Base-by-base conservation (phyloP, 2,329 filamentous ascomycete genomes). In the Fonsecaea erecta region DNA sequence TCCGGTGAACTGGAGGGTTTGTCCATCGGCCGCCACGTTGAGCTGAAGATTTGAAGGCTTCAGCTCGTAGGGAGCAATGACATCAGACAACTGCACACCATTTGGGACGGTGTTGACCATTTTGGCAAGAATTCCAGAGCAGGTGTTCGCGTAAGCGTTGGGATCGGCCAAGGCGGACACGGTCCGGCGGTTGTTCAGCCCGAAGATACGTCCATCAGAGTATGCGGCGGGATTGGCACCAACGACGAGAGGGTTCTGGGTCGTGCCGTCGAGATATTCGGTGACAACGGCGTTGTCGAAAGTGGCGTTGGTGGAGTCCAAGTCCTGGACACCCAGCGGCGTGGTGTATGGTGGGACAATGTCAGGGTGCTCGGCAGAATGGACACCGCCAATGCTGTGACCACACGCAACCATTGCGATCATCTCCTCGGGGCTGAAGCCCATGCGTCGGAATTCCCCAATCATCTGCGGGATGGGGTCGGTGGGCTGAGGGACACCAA, bases 1-100 rank as follows among this genome's bases (percentile, higher is more conserved):
- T 4, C 86, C 86, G 7, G 81, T 80, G 62, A 88, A 79, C 12
- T 77, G 74, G 64, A 88, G 74, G 12, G 75, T 76, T 11, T 82
- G 85, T 16, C 81, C 82, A 7, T 78, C 71, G 60, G 82, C 77
- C 16, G 88, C 76, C 0, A 70, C 58, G 32, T 70, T 68, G 26
- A 71, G 63, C 14, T 64, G 57, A 11, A 71, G 56, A n/a, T 57
- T 63, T 21, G 51, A 63, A 24, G 67, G 64, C 52, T 71, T 71
- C 26, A 71, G 58, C 16, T 63, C 57, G 32, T 66, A 66, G 8
- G 63, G 55, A 11, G 37, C 40, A 40, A 70, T 67, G 16, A 59
- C 32, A 40, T 66, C 60, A 1, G 68, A 70, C 18, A 72, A 55
- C n/a, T 51, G 43, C 14, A 71, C 68, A 16, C 35, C 56, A 24